Evolutionary conservation across 2,329 filamentous ascomycete species (phyloP), one percentile per base, ranked within the genome.

Genomic region (Trichoderma endophyticum): DNA sequence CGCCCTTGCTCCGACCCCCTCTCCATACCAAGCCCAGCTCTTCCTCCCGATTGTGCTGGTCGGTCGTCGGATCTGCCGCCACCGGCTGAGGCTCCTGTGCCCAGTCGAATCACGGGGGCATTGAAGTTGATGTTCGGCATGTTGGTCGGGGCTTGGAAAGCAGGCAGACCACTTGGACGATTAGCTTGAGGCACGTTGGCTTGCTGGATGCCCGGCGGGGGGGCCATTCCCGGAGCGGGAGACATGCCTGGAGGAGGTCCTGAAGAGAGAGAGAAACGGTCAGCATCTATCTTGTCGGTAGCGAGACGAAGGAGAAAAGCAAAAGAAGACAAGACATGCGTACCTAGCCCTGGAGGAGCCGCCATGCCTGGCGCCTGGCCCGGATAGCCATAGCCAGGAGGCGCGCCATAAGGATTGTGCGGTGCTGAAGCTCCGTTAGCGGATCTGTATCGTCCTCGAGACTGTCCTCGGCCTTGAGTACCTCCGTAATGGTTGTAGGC

Each of bases 101-200:
- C 96, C 60, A 99, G 88, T 70, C 96, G 93, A 79, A 99, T 98
- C 73, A 98, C 94, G 71, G 95, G 95, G 43, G 96, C 96, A 78
- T 93, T 97, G 85, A 98, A 97, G 85, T 99, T 98, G 86, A 99
- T 97, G 81, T 97, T 97, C 66, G 95, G 94, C 88, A 98, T 93
- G 80, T 96, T 97, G 65, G 93, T 86, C 11, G 95, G 95, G 63
- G 94, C 90, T 84, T 97, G 93, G 83, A 97, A 98, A 82, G 90
- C 93, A 72, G 91, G 94, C 75, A 97, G 90, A 78, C 90, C 91
- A 81, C 89, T 93, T 80, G 93, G 93, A 85, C 93, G 91, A 84
- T 91, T 93, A 84, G 92, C 88, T 85, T 93, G 92, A 77, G 91
- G 87, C 80, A 87, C 86, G 81, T 89, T 93, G 79, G 90, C 86